A percentile compares a stretch with the other conserved stretches of the same genome.
These are phyloP conservation scores for Serendipita vermifera DNA, from an alignment of 768 basidiomycete genomes.

Conservation along the genomic window DNA sequence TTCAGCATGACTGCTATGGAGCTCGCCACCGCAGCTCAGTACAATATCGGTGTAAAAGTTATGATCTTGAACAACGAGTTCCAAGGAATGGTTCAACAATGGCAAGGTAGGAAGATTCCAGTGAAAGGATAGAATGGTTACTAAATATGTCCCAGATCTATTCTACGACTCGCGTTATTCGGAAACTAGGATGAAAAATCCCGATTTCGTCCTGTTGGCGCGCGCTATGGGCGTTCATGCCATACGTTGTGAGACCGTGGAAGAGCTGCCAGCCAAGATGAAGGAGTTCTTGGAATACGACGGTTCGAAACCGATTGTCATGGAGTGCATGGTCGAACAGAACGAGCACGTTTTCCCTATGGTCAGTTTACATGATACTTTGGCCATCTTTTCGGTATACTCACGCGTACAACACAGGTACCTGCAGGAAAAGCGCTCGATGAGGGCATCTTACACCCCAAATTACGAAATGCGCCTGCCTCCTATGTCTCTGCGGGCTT, in stretches of 20 bases:
- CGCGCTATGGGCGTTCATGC: slow-evolving; percentile 88
- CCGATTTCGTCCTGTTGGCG: slow-evolving; percentile 85
- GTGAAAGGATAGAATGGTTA: neutral
- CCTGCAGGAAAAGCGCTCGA: slow-evolving; percentile 90
- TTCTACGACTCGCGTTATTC: slow-evolving; percentile 97
- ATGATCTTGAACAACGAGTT: slow-evolving; percentile 91
- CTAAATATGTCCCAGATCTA: slow-evolving; percentile 40
- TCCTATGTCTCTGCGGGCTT: neutral
- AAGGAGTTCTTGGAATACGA: slow-evolving; percentile 98
- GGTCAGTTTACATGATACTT: slow-evolving; percentile 32
- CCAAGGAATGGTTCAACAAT: slow-evolving; percentile 98
- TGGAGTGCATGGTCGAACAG: slow-evolving; percentile 80
- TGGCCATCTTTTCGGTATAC: slow-evolving; percentile 14
- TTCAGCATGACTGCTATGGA: slow-evolving; percentile 99
- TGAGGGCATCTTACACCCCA: slow-evolving; percentile 73
- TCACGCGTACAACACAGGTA: slow-evolving; percentile 33
- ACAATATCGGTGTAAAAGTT: slow-evolving; percentile 88
- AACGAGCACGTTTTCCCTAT: slow-evolving; percentile 87
- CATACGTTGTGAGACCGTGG: slow-evolving; percentile 53
- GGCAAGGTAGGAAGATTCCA: slow-evolving; percentile 61
- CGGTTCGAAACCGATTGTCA: slow-evolving; percentile 65
- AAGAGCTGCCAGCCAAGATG: slow-evolving; percentile 88
- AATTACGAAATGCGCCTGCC: slow-evolving; percentile 12
- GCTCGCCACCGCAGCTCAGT: slow-evolving; percentile 84
- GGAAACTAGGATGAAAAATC: slow-evolving; percentile 91